Percentiles rank a stretch among this genome's conserved stretches.
phyloP scores from a whole-genome alignment of 768 basidiomycete species.

The Suillus discolor region DNA sequence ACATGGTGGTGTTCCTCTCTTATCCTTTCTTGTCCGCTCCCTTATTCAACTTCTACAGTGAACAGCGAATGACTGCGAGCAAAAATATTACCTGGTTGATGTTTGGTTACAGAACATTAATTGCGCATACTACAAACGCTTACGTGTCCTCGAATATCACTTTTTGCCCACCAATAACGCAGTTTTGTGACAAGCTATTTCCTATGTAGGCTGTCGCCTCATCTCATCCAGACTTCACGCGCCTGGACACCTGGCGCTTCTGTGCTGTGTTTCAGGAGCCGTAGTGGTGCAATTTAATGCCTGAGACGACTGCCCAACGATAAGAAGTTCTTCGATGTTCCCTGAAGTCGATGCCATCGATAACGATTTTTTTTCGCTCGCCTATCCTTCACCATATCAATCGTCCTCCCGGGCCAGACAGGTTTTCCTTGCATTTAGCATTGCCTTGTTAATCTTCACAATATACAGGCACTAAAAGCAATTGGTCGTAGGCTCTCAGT shows the following conservation, averaged over 20 bases:
- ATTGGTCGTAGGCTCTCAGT: no score
- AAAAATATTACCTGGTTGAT: neutral
- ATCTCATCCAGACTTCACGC: neutral
- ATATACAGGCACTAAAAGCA: no score
- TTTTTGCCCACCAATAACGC: neutral
- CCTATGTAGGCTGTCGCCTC: neutral
- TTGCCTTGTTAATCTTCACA: no score
- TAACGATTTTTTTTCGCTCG: neutral
- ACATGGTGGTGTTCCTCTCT: neutral
- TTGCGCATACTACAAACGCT: neutral
- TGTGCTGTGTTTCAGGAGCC: neutral
- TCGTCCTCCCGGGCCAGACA: neutral
- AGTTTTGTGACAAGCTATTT: neutral
- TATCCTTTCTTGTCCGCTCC: neutral
- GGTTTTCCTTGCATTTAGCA: neutral
- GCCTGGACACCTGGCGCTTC: neutral
- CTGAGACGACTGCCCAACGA: neutral
- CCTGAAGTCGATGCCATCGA: neutral
- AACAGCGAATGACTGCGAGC: neutral
- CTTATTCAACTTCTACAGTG: neutral
- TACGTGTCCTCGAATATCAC: neutral
- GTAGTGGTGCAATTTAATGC: no score
- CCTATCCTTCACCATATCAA: neutral
- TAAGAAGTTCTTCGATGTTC: neutral
- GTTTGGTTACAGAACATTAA: neutral